Conservation (phyloP, 441 rosid species). For the Populus hybrid region DNA sequence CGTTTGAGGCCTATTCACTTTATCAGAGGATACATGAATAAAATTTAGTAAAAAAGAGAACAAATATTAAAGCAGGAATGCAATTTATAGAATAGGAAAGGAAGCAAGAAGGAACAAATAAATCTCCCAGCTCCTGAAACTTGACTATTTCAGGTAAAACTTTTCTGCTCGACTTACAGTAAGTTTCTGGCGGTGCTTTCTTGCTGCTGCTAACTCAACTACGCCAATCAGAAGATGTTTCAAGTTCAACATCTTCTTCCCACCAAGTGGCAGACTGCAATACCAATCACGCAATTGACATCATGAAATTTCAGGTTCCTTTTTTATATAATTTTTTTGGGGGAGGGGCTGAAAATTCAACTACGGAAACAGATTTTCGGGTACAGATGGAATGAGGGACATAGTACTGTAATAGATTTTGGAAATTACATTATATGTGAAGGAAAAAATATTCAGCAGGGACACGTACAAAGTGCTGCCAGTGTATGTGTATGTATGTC, state of each 20-base stretch:
- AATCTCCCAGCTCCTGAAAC: not conserved
- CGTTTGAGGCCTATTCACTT: not conserved
- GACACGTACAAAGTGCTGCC: not conserved
- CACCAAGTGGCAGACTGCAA: slow-evolving; percentile 89
- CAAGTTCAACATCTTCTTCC: slow-evolving; percentile 88
- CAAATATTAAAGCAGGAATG: no score
- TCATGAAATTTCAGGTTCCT: not conserved
- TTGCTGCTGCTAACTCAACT: slow-evolving; percentile 36
- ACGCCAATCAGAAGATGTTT: slow-evolving; percentile 85
- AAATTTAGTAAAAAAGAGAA: not conserved
- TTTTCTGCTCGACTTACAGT: not conserved
- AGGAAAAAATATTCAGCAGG: not conserved
- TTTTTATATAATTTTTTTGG: not conserved
- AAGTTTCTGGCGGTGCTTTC: not conserved
- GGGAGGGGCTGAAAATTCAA: not conserved
- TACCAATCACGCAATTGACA: not conserved
- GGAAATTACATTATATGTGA: not conserved
- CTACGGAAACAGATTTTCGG: not conserved
- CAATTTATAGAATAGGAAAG: not conserved
- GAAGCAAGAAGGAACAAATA: not conserved
- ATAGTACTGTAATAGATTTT: not conserved
- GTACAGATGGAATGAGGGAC: not conserved
- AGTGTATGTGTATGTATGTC: not conserved
- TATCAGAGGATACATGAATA: not conserved
- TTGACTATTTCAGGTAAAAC: not conserved